Conservation (phyloP, 2,329 filamentous ascomycete genomes). For the Didymellaceae sp. region DNA sequence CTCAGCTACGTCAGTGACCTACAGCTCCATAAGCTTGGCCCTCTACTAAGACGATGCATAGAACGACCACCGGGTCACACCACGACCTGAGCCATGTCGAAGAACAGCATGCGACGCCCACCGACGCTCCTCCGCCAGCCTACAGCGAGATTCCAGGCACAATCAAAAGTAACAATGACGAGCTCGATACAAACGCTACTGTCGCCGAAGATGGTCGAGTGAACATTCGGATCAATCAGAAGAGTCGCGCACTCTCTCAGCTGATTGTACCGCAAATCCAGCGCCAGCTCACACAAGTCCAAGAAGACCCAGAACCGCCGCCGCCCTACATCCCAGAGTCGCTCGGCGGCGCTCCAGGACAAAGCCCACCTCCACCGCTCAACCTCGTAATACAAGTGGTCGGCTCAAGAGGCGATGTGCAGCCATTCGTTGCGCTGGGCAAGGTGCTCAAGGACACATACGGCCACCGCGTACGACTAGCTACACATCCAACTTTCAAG, state of each 20-base stretch:
- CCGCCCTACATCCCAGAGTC: slow-evolving; percentile 76
- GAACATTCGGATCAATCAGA: slow-evolving; percentile 51
- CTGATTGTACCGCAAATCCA: slow-evolving; percentile 49
- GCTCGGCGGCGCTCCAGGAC: slow-evolving; percentile 67
- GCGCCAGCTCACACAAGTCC: slow-evolving; percentile 47
- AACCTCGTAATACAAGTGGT: slow-evolving; percentile 59
- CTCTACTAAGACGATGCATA: slow-evolving; percentile 21
- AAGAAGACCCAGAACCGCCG: slow-evolving; percentile 63
- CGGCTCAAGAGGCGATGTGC: slow-evolving; percentile 58
- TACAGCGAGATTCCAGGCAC: slow-evolving; percentile 52
- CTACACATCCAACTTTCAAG: slow-evolving; percentile 58
- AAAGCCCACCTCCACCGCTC: slow-evolving; percentile 57
- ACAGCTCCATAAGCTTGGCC: not conserved
- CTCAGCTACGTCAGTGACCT: slow-evolving; percentile 15
- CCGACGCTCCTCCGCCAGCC: slow-evolving; percentile 44
- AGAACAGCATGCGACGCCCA: slow-evolving; percentile 20
- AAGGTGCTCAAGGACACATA: slow-evolving; percentile 58
- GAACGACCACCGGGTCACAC: slow-evolving; percentile 20
- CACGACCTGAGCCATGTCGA: slow-evolving; percentile 26
- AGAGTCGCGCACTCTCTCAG: slow-evolving; percentile 44
- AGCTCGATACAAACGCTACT: slow-evolving; percentile 54
- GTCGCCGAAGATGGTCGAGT: slow-evolving; percentile 50
- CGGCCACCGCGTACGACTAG: slow-evolving; percentile 55
- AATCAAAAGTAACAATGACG: slow-evolving; percentile 46
- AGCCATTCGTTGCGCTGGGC: slow-evolving; percentile 58